Conservation (phyloP, 2,329 filamentous ascomycete species). For the Cryphonectria parasitica region DNA sequence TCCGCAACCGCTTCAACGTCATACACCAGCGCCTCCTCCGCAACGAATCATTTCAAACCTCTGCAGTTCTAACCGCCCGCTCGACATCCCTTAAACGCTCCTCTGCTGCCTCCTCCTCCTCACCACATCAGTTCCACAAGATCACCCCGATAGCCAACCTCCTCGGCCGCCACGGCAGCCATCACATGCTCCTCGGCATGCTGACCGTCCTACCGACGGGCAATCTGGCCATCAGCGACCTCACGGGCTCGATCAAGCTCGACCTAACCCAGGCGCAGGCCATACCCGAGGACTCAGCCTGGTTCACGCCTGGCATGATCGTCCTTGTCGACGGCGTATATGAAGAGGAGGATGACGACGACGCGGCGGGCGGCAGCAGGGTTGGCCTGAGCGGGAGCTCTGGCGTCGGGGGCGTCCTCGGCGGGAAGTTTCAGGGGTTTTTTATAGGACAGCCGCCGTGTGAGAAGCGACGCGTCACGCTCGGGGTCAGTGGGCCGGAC, state of each 20-base stretch:
- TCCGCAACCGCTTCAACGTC: slow-evolving; percentile 88
- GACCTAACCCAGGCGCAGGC: slow-evolving; percentile 80
- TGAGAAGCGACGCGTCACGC: slow-evolving; percentile 78
- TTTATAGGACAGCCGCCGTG: slow-evolving; percentile 91
- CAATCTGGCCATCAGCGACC: slow-evolving; percentile 78
- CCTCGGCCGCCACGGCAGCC: slow-evolving; percentile 78
- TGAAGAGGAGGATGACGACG: slow-evolving; percentile 84
- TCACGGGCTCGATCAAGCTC: slow-evolving; percentile 84
- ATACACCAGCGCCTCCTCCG: slow-evolving; percentile 90
- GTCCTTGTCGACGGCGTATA: slow-evolving; percentile 95
- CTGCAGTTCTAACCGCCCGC: slow-evolving; percentile 68
- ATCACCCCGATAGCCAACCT: slow-evolving; percentile 83
- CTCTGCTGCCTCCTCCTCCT: slow-evolving; percentile 35
- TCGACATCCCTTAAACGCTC: slow-evolving; percentile 60
- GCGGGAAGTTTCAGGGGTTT: slow-evolving; percentile 89
- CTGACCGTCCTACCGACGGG: slow-evolving; percentile 81
- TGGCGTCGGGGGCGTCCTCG: slow-evolving; percentile 86
- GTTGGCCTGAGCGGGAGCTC: slow-evolving; percentile 71
- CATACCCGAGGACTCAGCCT: slow-evolving; percentile 83
- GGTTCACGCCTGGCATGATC: slow-evolving; percentile 96
- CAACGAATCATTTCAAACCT: slow-evolving; percentile 90
- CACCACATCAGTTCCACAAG: slow-evolving; percentile 74
- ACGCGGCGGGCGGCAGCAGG: slow-evolving; percentile 59
- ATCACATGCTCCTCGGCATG: slow-evolving; percentile 85
- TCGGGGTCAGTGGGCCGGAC: slow-evolving; percentile 69